Conservation (phyloP, 169 alveolate species). For the Eimeria tenella region DNA sequence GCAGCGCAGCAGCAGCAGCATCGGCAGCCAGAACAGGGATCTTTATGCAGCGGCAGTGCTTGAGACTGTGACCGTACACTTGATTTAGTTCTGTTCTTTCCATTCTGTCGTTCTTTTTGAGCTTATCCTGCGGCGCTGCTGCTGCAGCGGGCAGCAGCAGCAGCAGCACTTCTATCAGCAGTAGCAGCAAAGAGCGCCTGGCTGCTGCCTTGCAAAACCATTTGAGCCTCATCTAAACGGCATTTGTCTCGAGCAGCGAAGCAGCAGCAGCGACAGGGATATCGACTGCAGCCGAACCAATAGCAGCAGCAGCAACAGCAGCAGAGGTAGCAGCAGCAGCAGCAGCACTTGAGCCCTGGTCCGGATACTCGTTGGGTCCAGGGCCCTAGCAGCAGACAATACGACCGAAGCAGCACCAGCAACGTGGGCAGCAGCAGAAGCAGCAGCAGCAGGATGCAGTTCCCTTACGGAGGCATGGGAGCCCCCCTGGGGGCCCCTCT, state of each 20-base stretch:
- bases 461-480: background rate
- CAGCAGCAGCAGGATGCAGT: background rate
- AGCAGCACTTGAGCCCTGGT: background rate
- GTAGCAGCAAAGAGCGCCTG: too few relatives aligned
- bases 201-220: background rate
- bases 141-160: too few relatives aligned
- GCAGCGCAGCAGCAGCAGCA: too few relatives aligned
- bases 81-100: too few relatives aligned
- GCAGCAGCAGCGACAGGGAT: background rate
- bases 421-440: background rate
- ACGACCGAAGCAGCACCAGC: background rate
- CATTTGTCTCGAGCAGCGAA: background rate
- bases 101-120: background rate
- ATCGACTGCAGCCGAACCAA: background rate
- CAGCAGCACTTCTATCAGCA: too few relatives aligned
- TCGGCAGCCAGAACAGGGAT: too few relatives aligned
- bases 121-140: background rate
- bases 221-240: background rate
- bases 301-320: background rate
- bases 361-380: too few relatives aligned
- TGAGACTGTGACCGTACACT: too few relatives aligned
- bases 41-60: too few relatives aligned
- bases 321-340: background rate
- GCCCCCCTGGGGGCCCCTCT: slow-evolving; percentile 20
- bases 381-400: background rate